Conservation (phyloP, 805 yeast genomes). For the Blastobotrys mokoenaii region DNA sequence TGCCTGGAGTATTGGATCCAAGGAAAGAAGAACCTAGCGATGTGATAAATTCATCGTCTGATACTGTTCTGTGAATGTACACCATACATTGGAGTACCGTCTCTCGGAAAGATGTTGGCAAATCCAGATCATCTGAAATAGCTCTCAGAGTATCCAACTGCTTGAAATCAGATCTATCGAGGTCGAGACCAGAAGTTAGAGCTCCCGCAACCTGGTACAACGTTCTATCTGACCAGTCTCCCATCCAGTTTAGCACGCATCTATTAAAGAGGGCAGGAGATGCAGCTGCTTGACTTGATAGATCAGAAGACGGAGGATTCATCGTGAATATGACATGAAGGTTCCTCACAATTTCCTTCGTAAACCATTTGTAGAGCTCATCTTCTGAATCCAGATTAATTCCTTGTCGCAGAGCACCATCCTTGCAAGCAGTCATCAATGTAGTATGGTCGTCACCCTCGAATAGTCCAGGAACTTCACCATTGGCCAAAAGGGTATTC, state of each 20-base stretch:
- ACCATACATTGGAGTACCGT: slow-evolving; percentile 41
- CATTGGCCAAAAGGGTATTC: slow-evolving; percentile 89
- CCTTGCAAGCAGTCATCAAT: slow-evolving; percentile 47
- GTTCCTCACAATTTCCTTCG: slow-evolving; percentile 53
- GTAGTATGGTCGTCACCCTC: slow-evolving; percentile 57
- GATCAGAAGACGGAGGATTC: slow-evolving; percentile 39
- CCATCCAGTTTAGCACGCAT: slow-evolving; percentile 85
- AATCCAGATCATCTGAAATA: slow-evolving; percentile 14
- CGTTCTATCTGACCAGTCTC: slow-evolving; percentile 59
- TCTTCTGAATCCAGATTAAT: slow-evolving; percentile 54
- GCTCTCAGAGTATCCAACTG: slow-evolving; percentile 13
- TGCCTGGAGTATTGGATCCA: slow-evolving; percentile 37
- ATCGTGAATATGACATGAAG: slow-evolving; percentile 79
- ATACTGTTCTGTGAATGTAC: slow-evolving; percentile 34
- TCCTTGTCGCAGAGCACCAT: slow-evolving; percentile 53
- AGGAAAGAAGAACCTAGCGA: neutral
- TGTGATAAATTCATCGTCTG: slow-evolving; percentile 10
- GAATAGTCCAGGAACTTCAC: slow-evolving; percentile 86
- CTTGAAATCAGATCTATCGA: slow-evolving; percentile 39
- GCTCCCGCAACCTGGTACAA: slow-evolving; percentile 42
- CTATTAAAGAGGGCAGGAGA: slow-evolving; percentile 88
- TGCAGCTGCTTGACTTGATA: slow-evolving; percentile 42
- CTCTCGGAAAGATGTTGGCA: slow-evolving; percentile 31
- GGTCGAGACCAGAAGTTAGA: slow-evolving; percentile 39
- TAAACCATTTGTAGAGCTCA: slow-evolving; percentile 71